Evolutionary conservation across 2,329 filamentous ascomycete species (phyloP), one percentile per base, ranked within the genome.

Genomic region (Colletotrichum lindemuthianum): DNA sequence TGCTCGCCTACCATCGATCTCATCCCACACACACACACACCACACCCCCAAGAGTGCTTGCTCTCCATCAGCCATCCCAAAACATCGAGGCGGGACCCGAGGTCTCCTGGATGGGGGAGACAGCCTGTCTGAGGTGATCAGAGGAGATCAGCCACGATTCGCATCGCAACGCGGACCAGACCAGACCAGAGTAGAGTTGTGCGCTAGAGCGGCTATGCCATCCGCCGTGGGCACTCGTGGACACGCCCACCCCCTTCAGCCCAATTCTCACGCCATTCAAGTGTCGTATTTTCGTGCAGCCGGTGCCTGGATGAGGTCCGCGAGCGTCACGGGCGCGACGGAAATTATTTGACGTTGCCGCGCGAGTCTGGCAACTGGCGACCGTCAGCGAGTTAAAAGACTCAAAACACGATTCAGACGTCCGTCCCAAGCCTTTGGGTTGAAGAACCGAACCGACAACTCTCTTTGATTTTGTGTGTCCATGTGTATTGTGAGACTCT

Each of bases 141-240:
- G n/a, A n/a, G n/a, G n/a, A n/a, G n/a, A n/a, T 24, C 24, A 24
- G 24, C 24, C 24, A 24, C 24, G 24, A 24, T 24, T 24, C 4
- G 24, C 24, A 24, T 24, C 24, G 24, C 24, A 24, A 24, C 24
- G 24, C 24, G 5, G 24, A 24, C 4, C 24, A 24, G 33, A 53
- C 37, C 37, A 48, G 40, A 65, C 48, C 47, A 37, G 34, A 45
- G 56, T 54, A 43, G 55, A 50, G 16, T 55, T 60, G 60, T 65
- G 60, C 60, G 50, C 60, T 66, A 60, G 45, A 65, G 60, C 65
- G 65, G 60, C 65, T 65, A 60, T 51, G 60, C 40, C 51, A 60
- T 55, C 54, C 64, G 55, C 61, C 56, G 48, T 61, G 43, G 61
- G 61, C 65, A 60, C 56, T 56, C 56, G 48, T 61, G 43, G 61